Base-by-base conservation (phyloP, 768 basidiomycete species). In the Pleurotus citrinopileatus region DNA sequence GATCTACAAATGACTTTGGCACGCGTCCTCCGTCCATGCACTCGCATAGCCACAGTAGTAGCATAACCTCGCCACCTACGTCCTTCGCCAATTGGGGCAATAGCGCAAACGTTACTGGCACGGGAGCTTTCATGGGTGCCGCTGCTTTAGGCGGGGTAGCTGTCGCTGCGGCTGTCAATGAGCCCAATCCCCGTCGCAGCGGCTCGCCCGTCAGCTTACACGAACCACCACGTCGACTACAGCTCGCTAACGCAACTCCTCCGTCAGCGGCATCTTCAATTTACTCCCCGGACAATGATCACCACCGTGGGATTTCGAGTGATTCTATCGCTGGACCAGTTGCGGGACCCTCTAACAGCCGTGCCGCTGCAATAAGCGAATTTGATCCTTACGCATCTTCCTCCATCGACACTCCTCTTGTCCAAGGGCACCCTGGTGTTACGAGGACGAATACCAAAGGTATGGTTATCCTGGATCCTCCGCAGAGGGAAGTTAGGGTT, bases 121-220 rank as follows among this genome's bases (percentile, higher is more conserved):
- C 54, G 51, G 57, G 42, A 15, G 38, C 56, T 22, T 55, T 50
- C 27, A 52, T 57, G 10, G 61, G 60, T 23, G 55, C 60, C 9
- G 55, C 55, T 12, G 58, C 65, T 58, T 60, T 60, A 42, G 59
- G 48, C 22, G 55, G 38, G 25, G 61, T 36, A 43, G 45, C 53
- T 27, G 57, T 42, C 42, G 44, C 56, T 57, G 57, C 51, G 32
- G 34, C 53, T 43, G 55, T 29, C 47, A 43, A 57, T 52, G 50
- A 47, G 54, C 62, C 60, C 2, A 60, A 59, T 46, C 54, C 61
- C 12, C 38, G 17, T 19, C 72, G 76, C 15, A 57, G 70, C 0
- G 75, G 74, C 4, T 77, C 73, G 55, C 76, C 76, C n/a, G 68
- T 70, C 54, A 74, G 71, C 56, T 56, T 74, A 53, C 70, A 70